Percentiles rank a stretch among this genome's conserved stretches.
Evolutionary conservation across 2,329 filamentous ascomycete genomes (phyloP).

Genomic region (Pezicula carpinea): DNA sequence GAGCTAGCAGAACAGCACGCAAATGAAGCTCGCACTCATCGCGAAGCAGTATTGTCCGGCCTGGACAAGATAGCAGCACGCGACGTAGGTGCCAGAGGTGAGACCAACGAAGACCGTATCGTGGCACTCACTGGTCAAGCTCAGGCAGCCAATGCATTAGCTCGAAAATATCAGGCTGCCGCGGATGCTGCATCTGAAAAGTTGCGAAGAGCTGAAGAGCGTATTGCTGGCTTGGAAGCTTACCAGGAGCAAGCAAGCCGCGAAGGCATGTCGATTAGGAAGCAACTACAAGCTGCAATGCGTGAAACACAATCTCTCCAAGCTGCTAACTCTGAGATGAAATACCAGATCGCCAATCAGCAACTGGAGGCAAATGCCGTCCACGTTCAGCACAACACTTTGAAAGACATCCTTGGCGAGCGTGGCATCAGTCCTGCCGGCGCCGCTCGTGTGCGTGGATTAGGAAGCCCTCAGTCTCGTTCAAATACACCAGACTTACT

Average conservation of each 20-base stretch:
- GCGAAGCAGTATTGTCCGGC: conserved; percentile 75
- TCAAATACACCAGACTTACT: conserved; percentile 75
- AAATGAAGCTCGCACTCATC: conserved; percentile 80
- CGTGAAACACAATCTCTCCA: conserved; percentile 80
- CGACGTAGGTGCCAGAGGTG: conserved; percentile 42
- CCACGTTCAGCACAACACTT: conserved; percentile 82
- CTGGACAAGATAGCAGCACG: conserved; percentile 67
- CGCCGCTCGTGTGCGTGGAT: conserved; percentile 63
- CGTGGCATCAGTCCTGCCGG: conserved; percentile 78
- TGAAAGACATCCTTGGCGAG: conserved; percentile 89
- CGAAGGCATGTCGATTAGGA: conserved; percentile 82
- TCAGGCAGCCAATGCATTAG: conserved; percentile 70
- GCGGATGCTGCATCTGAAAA: conserved; percentile 85
- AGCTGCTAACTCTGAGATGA: conserved; percentile 74
- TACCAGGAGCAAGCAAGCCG: conserved; percentile 97
- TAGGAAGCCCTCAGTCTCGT: conserved; percentile 69
- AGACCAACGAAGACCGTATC: conserved; percentile 60
- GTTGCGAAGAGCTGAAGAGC: conserved; percentile 86
- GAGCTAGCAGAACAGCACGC: conserved; percentile 84
- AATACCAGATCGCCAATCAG: conserved; percentile 76
- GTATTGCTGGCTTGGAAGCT: conserved; percentile 91
- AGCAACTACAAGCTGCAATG: conserved; percentile 81
- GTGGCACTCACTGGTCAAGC: conserved; percentile 75
- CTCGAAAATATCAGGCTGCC: conserved; percentile 83
- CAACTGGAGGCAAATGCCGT: conserved; percentile 94